A percentile compares a stretch with the other conserved stretches of the same genome.
These are phyloP conservation scores for Pyricularia sp. DNA, from an alignment of 2,329 filamentous ascomycete species.

Conservation along the genomic window DNA sequence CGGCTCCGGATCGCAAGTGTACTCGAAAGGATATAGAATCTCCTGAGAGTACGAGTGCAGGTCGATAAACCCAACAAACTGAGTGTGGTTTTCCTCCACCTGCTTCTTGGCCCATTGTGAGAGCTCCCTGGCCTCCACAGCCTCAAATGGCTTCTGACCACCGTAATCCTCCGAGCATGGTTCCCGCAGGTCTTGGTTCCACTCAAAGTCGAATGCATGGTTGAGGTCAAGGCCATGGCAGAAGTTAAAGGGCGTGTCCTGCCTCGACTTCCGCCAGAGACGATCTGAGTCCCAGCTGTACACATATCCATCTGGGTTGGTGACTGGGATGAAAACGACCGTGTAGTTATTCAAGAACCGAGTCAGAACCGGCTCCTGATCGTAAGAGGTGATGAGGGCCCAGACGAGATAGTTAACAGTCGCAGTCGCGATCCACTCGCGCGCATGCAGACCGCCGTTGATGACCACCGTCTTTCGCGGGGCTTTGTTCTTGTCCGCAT, in stretches of 20 bases:
- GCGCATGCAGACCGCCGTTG: conserved; percentile 79
- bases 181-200: conserved; percentile 65
- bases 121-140: conserved; percentile 64
- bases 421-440: conserved; percentile 93
- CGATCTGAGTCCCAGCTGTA: conserved; percentile 90
- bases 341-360: conserved; percentile 77
- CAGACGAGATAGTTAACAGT: conserved; percentile 89
- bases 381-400: conserved; percentile 75
- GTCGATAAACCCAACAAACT: conserved; percentile 80
- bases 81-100: conserved; percentile 57
- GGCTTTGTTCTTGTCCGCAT: conserved; percentile 11
- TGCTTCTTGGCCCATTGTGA: conserved; percentile 78
- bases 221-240: conserved; percentile 87
- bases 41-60: conserved; percentile 94
- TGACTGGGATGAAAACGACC: conserved; percentile 75
- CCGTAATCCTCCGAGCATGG: conserved; percentile 89
- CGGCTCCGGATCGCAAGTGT: conserved; percentile 67
- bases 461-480: conserved; percentile 33
- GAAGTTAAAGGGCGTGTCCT: conserved; percentile 71
- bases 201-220: conserved; percentile 75
- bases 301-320: conserved; percentile 91
- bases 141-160: conserved; percentile 75
- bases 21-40: conserved; percentile 86
- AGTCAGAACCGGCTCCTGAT: conserved; percentile 61
- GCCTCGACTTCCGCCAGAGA: conserved; percentile 90